Conservation (phyloP, 169 alveolate genomes). For the Pseudocohnilembus persalinus region DNA sequence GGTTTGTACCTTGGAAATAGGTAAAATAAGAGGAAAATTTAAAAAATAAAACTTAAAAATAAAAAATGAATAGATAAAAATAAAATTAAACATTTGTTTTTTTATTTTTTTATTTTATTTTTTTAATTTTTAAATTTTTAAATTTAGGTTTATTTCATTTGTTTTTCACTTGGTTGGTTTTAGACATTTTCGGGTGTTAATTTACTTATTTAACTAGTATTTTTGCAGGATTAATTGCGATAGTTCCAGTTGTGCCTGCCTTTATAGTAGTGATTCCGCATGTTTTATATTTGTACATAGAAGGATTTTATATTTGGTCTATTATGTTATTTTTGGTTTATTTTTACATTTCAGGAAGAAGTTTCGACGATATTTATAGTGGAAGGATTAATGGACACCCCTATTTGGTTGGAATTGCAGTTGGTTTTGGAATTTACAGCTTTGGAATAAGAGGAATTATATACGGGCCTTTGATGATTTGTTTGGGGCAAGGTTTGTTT, state of each 20-base stretch:
- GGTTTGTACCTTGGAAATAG: not conserved
- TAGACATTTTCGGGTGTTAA: not conserved
- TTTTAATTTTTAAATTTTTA: too few species aligned
- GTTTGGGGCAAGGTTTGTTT: not conserved
- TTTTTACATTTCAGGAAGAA: not conserved
- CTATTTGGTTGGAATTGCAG: not conserved
- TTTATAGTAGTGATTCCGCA: not conserved
- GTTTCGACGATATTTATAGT: not conserved
- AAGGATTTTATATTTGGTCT: too few species aligned
- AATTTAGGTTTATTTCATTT: not conserved
- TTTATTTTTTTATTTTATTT: too few species aligned
- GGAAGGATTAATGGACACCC: not conserved
- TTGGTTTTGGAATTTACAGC: not conserved
- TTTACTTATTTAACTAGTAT: not conserved
- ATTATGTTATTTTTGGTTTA: not conserved
- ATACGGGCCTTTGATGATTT: not conserved
- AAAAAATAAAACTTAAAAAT: too few species aligned
- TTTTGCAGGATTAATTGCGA: not conserved
- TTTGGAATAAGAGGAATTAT: not conserved
- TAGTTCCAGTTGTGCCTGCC: not conserved
- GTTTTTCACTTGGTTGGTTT: not conserved
- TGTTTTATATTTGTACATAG: not conserved
- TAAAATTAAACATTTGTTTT: too few species aligned
- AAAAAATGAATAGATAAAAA: too few species aligned
- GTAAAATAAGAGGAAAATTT: not conserved